Evolutionary conservation across 768 basidiomycete genomes (phyloP).

Genomic region (Saitozyma sp.): DNA sequence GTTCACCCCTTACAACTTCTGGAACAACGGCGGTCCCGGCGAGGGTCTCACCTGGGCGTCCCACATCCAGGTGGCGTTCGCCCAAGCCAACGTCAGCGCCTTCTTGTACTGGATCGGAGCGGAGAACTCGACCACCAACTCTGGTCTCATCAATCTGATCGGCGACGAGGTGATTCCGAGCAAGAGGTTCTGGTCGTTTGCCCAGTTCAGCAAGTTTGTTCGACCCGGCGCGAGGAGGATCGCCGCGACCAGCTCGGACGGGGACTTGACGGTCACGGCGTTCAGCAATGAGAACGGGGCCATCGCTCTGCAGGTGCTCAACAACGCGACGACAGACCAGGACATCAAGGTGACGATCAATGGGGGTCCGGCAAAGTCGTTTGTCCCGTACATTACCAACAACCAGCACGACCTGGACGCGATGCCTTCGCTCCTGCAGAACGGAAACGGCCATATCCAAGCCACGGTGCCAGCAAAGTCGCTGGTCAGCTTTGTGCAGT

Average conservation of each 20-base stretch:
- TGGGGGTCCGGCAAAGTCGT: not conserved
- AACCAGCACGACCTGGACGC: constrained; percentile 10
- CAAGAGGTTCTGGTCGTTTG: constrained; percentile 15
- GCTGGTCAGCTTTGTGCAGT: constrained; percentile 14
- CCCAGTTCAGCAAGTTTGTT: constrained; percentile 14
- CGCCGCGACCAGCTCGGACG: not conserved
- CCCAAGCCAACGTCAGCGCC: constrained; percentile 8
- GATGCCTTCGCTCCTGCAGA: not conserved
- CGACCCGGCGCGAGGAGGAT: constrained; percentile 13
- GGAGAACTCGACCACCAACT: constrained; percentile 15
- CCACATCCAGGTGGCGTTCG: constrained; percentile 11
- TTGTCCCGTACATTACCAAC: constrained; percentile 11
- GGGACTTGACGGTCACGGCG: constrained; percentile 8
- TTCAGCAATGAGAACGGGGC: constrained; percentile 13
- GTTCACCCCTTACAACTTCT: constrained; percentile 14
- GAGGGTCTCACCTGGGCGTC: constrained; percentile 14
- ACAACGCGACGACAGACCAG: constrained; percentile 9
- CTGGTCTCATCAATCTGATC: constrained; percentile 7
- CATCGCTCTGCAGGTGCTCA: constrained; percentile 13
- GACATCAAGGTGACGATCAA: constrained; percentile 1
- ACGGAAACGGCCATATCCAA: constrained; percentile 1
- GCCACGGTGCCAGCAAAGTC: constrained; percentile 7
- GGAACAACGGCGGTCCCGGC: constrained; percentile 6
- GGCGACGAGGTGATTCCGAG: constrained; percentile 9
- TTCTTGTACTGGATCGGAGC: constrained; percentile 17